A percentile compares a stretch with the other conserved stretches of the same genome.
Evolutionary conservation across 2,329 filamentous ascomycete species (phyloP).

Genomic region (Fusarium kyushuense): DNA sequence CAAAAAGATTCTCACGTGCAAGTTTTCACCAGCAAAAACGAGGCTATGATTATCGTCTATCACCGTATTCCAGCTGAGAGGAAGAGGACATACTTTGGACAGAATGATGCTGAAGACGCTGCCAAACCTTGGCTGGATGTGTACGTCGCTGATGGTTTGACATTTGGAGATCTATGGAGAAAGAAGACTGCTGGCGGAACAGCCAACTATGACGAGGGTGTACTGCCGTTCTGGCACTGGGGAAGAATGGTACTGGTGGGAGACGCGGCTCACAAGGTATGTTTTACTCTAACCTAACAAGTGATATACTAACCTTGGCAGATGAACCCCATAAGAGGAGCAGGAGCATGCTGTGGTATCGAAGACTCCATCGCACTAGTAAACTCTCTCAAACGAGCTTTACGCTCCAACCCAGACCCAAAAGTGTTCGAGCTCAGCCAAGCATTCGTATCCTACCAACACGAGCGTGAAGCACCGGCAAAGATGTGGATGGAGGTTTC

Average conservation of each 20-base stretch:
- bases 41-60: constrained; percentile 19
- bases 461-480: constrained; percentile 10
- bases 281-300: no score
- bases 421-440: neutral
- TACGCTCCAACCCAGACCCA: constrained; percentile 2
- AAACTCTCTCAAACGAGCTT: neutral
- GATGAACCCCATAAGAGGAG: constrained; percentile 32
- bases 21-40: constrained; percentile 19
- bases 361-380: constrained; percentile 23
- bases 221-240: constrained; percentile 30
- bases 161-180: constrained; percentile 24
- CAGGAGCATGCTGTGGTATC: constrained; percentile 26
- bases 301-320: neutral
- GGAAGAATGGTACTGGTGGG: constrained; percentile 28
- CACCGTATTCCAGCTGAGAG: constrained; percentile 16
- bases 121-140: constrained; percentile 20
- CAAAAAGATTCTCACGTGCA: constrained; percentile 20
- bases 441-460: constrained; percentile 14
- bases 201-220: constrained; percentile 28
- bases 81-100: constrained; percentile 21
- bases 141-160: constrained; percentile 2
- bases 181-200: constrained; percentile 26
- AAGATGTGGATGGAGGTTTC: constrained; percentile 26
- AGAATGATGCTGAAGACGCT: constrained; percentile 27
- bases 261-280: constrained; percentile 27